Conservation (phyloP, 2,329 filamentous ascomycete species). For the Didymella pomorum region DNA sequence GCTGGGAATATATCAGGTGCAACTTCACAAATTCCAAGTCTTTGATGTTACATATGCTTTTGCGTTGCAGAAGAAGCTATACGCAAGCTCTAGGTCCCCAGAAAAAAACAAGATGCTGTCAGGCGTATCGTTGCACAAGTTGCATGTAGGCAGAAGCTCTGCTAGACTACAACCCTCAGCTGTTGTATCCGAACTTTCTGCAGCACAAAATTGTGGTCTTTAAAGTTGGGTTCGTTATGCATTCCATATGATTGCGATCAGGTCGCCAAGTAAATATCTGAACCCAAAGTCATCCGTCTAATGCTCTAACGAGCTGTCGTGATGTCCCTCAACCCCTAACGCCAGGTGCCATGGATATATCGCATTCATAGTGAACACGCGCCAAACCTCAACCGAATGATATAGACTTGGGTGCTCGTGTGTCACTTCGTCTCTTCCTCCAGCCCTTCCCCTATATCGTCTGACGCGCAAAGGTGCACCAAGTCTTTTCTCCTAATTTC, state of each 20-base stretch:
- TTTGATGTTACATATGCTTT: too few relatives aligned
- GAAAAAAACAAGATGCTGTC: too few relatives aligned
- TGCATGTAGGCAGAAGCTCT: too few relatives aligned
- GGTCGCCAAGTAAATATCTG: conserved; percentile 1
- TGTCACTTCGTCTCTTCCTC: neutral
- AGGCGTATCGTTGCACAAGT: too few relatives aligned
- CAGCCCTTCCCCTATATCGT: neutral
- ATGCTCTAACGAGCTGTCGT: conserved; percentile 6
- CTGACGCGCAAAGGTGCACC: neutral
- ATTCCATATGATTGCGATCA: neutral
- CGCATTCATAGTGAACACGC: neutral
- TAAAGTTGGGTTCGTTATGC: neutral
- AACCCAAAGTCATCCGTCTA: conserved; percentile 6
- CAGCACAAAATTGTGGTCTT: neutral
- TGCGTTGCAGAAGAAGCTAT: too few relatives aligned
- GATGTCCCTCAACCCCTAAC: conserved; percentile 18
- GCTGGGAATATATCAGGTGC: neutral
- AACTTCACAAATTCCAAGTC: neutral
- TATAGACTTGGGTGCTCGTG: neutral
- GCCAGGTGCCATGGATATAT: conserved; percentile 18
- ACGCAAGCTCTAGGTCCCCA: too few relatives aligned
- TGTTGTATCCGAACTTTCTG: too few relatives aligned
- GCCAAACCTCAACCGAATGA: neutral
- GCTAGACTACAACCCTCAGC: neutral
- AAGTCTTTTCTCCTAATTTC: neutral